Evolutionary conservation across 1,284 basidiomycete species (phyloP).

Genomic region (Papiliotrema laurentii): DNA sequence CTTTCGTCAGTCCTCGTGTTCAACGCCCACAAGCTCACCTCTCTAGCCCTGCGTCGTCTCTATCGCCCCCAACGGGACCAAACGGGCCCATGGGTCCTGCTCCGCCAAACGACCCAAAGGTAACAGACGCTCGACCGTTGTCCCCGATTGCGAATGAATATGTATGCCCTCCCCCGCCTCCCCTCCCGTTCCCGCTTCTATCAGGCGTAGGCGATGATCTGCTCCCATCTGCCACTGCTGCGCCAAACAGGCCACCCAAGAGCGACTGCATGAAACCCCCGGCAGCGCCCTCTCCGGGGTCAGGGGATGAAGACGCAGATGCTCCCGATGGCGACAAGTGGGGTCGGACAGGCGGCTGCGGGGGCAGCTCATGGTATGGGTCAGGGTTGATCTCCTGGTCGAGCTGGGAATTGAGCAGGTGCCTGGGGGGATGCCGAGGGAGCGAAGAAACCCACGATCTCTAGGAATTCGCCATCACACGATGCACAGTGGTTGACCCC

Average conservation of each 20-base stretch:
- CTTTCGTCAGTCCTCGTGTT: conserved; percentile 6
- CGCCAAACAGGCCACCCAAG: conserved; percentile 7
- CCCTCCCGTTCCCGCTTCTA: not conserved
- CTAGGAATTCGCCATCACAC: conserved; percentile 42
- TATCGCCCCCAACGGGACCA: not conserved
- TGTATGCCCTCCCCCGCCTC: not conserved
- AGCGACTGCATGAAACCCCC: conserved; percentile 12
- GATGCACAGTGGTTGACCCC: conserved; percentile 36
- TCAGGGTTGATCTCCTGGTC: conserved; percentile 41
- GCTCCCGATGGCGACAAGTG: conserved; percentile 1
- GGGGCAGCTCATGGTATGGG: conserved; percentile 37
- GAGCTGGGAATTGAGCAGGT: conserved; percentile 20
- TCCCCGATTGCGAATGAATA: no score
- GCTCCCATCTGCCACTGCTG: conserved; percentile 1
- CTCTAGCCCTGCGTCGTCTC: conserved; percentile 6
- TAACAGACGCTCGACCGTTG: conserved; percentile 21
- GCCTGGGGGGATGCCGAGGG: no score
- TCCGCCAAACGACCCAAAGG: conserved; percentile 20
- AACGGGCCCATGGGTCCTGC: conserved; percentile 11
- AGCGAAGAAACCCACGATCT: conserved; percentile 34
- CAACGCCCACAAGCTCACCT: conserved; percentile 4
- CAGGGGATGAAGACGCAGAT: not conserved
- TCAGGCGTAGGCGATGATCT: not conserved
- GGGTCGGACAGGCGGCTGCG: conserved; percentile 31
- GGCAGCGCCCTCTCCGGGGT: not conserved